Evolutionary conservation across 331 rosid species (phyloP), one percentile per base, ranked within the genome.

Genomic region (Malus hybrid): DNA sequence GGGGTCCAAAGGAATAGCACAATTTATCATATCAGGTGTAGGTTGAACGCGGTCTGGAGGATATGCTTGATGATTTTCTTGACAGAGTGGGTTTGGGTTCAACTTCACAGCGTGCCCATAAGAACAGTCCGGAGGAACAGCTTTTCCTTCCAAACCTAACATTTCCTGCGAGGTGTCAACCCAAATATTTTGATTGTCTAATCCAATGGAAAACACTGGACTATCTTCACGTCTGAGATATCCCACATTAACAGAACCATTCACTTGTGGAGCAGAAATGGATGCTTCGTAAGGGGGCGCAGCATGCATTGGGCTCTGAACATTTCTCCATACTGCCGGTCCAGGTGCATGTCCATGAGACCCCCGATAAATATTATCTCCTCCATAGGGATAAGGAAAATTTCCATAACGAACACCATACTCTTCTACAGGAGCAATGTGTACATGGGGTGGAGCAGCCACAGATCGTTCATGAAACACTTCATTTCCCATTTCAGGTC

Each of bases 81-180:
- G 88, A 73, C 80, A 80, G 39, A 65, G 76, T 66, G 73, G 20
- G 44, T 67, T 76, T 16, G 86, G 77, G 69, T 76, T 92, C 57
- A 87, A 72, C 74, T 81, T 88, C 36, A 83, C 79, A 78, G 85
- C 83, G 62, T 81, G 87, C 61, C 87, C 77, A 81, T 59, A 77
- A 5, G 89, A 83, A 76, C 78, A 83, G 72, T 92, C 98, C 7
- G 81, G 77, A 82, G 84, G 78, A 82, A 81, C 74, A 65, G 86
- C 69, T 66, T 82, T 59, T 57, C 91, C 91, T 31, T 92, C 97
- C 48, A 81, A 77, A 59, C 91, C 92, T 59, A 90, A 48, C 57
- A 82, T 65, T 78, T 84, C 89, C 71, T 81, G 89, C n/a, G 96
- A 77, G 68, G 96, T 87, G 27, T 95, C 99, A 73, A 80, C 84